Evolutionary conservation across 345 rosid species (phyloP).

Genomic region (Cardiospermum halicacabum): DNA sequence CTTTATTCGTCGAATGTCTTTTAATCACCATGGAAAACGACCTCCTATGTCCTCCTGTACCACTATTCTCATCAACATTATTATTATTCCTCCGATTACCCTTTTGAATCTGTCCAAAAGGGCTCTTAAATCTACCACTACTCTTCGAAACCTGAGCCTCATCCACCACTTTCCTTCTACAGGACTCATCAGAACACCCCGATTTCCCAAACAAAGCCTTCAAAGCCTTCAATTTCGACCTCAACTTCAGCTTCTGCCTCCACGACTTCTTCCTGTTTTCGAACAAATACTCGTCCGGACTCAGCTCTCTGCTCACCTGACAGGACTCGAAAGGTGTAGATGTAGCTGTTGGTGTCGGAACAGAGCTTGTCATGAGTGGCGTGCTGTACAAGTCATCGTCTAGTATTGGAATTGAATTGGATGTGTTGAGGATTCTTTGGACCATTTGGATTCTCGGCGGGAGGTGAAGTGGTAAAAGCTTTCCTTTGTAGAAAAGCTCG

Average conservation of each 20-base stretch:
- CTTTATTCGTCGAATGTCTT: conserved; percentile 43
- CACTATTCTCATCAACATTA: conserved; percentile 17
- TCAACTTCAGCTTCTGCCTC: conserved; percentile 54
- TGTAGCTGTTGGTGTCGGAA: conserved; percentile 47
- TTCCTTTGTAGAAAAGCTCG: conserved; percentile 92
- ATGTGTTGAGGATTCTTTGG: conserved; percentile 48
- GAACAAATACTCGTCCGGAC: conserved; percentile 46
- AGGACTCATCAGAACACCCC: conserved; percentile 62
- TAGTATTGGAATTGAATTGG: conserved; percentile 19
- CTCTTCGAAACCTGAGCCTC: conserved; percentile 37
- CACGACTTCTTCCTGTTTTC: conserved; percentile 59
- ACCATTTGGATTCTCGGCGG: conserved; percentile 76
- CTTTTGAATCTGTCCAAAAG: conserved; percentile 48
- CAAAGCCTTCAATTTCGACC: conserved; percentile 72
- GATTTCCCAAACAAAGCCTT: conserved; percentile 66
- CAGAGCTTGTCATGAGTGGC: conserved; percentile 47
- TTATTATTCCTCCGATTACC: conserved; percentile 23
- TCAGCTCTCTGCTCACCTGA: conserved; percentile 67
- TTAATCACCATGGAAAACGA: conserved; percentile 73
- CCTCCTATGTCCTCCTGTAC: conserved; percentile 48
- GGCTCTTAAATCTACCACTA: conserved; percentile 22
- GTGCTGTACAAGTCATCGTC: conserved; percentile 60
- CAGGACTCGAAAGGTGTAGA: conserved; percentile 85
- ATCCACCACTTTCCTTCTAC: conserved; percentile 44
- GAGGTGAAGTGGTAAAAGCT: conserved; percentile 86